Conservation (phyloP, 2,329 filamentous ascomycete genomes). For the Fusarium palustre region DNA sequence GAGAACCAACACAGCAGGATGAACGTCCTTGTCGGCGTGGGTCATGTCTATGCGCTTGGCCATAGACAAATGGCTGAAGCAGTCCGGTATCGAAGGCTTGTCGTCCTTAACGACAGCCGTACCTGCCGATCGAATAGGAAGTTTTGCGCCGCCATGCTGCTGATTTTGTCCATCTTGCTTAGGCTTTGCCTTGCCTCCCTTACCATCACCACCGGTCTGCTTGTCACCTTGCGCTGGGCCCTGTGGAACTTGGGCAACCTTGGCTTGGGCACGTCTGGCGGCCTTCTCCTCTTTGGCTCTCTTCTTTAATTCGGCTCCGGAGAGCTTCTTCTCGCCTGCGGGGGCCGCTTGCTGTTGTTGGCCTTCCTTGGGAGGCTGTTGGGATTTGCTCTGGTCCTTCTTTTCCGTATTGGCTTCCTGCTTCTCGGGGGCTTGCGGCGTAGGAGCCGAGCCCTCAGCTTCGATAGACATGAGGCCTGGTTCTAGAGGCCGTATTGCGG, state of each 20-base stretch:
- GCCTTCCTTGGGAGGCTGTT: slow-evolving; percentile 43
- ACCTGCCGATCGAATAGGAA: slow-evolving; percentile 50
- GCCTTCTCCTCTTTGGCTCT: slow-evolving; percentile 92
- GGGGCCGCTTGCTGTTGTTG: slow-evolving; percentile 39
- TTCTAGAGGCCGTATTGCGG: slow-evolving; percentile 17
- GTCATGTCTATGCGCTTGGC: slow-evolving; percentile 66
- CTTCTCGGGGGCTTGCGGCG: slow-evolving; percentile 44
- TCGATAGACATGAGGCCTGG: slow-evolving; percentile 50
- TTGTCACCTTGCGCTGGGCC: slow-evolving; percentile 53
- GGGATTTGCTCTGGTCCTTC: slow-evolving; percentile 41
- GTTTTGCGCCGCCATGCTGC: slow-evolving; percentile 50
- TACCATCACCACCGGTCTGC: slow-evolving; percentile 56
- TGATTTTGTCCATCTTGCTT: slow-evolving; percentile 58
- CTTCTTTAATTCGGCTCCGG: slow-evolving; percentile 86
- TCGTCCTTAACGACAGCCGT: slow-evolving; percentile 60
- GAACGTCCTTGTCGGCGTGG: slow-evolving; percentile 79
- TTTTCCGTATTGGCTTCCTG: slow-evolving; percentile 45
- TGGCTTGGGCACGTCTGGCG: slow-evolving; percentile 80
- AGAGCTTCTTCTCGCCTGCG: slow-evolving; percentile 67
- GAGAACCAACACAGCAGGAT: slow-evolving; percentile 85
- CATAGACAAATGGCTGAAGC: slow-evolving; percentile 85
- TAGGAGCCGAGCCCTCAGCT: slow-evolving; percentile 48
- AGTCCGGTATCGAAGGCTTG: slow-evolving; percentile 73
- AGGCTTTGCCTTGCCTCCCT: slow-evolving; percentile 60
- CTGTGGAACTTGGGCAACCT: slow-evolving; percentile 63